Conservation (phyloP, 305 asterid genomes). For the Stenogyne calaminthoides region DNA sequence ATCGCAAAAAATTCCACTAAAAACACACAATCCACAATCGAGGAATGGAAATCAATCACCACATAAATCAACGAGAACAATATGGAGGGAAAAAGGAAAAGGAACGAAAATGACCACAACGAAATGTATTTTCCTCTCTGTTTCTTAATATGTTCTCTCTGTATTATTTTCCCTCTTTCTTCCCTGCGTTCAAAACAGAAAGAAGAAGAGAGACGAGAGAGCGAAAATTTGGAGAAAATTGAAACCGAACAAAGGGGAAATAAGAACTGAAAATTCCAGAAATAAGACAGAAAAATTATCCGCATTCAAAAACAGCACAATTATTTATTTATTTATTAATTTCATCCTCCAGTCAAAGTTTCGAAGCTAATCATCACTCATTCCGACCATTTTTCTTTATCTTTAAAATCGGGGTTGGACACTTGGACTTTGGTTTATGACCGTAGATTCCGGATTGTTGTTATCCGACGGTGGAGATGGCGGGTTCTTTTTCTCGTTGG, state of each 20-base stretch:
- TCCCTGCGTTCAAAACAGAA: conserved; percentile 37
- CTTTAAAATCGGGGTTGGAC: conserved; percentile 43
- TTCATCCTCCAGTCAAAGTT: conserved; percentile 54
- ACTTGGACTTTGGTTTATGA: conserved; percentile 29
- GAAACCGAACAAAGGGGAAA: conserved; percentile 14
- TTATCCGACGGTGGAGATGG: conserved; percentile 38
- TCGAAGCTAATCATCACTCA: conserved; percentile 51
- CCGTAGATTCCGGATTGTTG: conserved; percentile 23
- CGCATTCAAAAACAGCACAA: neutral
- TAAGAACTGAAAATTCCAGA: conserved; percentile 16
- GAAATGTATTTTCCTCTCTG: conserved; percentile 2
- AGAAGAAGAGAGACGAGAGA: conserved; percentile 17
- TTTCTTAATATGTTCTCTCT: conserved; percentile 6
- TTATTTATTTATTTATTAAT: neutral
- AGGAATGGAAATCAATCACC: conserved; percentile 3
- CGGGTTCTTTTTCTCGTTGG: neutral
- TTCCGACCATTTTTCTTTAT: conserved; percentile 49
- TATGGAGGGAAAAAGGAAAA: neutral
- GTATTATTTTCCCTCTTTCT: conserved; percentile 30
- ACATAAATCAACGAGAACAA: neutral
- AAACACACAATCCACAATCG: conserved; percentile 3
- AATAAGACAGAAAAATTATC: conserved; percentile 4
- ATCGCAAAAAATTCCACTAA: neutral
- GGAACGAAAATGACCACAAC: neutral
- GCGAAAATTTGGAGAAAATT: conserved; percentile 14